phyloP scores from a whole-genome alignment of 192 early-diverging fungal species.

The Entomortierella lignicola region DNA sequence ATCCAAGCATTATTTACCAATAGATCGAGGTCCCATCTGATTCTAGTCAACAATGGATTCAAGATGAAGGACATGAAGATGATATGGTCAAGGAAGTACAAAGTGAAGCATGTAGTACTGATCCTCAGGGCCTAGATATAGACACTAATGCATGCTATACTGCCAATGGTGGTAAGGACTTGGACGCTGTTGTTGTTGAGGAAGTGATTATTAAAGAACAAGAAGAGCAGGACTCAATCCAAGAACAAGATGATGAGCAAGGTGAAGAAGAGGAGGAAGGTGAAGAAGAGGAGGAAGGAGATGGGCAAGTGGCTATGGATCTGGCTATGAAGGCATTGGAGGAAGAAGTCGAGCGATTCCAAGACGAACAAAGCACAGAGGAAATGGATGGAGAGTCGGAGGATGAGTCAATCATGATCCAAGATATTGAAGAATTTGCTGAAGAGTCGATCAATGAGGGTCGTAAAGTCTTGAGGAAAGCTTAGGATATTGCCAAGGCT shows the following conservation, averaged over 20 bases:
- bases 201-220: background rate
- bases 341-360: background rate
- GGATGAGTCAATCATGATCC: background rate
- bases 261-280: constrained; percentile 17
- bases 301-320: background rate
- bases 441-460: no score
- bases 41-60: no score
- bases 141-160: background rate
- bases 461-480: no score
- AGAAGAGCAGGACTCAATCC: constrained; percentile 14
- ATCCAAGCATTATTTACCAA: no score
- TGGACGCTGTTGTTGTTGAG: background rate
- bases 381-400: background rate
- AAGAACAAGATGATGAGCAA: constrained; percentile 37
- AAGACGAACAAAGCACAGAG: background rate
- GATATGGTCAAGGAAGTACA: no score
- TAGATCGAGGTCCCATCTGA: no score
- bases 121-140: no score
- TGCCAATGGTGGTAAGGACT: background rate
- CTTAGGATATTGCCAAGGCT: no score
- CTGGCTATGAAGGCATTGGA: background rate
- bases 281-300: constrained; percentile 6
- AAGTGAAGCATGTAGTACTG: no score
- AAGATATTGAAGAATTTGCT: no score
- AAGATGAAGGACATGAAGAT: no score